These are phyloP conservation scores for Crotalaria pallida DNA, from an alignment of 306 rosid species.

Conservation along the genomic window DNA sequence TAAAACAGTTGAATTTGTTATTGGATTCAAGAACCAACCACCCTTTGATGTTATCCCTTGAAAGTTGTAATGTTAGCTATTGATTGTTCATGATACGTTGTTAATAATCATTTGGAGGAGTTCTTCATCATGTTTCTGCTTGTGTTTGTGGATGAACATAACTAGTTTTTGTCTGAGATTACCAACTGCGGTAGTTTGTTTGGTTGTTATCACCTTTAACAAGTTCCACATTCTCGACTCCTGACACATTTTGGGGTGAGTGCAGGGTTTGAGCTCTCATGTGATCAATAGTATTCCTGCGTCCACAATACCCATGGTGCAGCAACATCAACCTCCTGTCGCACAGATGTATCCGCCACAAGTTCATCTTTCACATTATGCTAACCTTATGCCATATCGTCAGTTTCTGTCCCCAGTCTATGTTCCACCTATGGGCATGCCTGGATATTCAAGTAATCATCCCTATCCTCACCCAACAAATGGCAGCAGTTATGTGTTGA, in stretches of 20 bases:
- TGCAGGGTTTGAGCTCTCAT: slow-evolving; percentile 64
- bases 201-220: not conserved
- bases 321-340: slow-evolving; percentile 77
- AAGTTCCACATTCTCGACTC: not conserved
- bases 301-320: slow-evolving; percentile 72
- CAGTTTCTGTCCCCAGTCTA: slow-evolving; percentile 87
- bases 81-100: not conserved
- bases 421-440: slow-evolving; percentile 97
- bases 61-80: not conserved
- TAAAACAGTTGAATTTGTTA: not conserved
- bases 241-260: slow-evolving; percentile 4
- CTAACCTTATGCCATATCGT: slow-evolving; percentile 89
- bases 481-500: slow-evolving; percentile 82
- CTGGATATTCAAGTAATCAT: slow-evolving; percentile 79
- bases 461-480: slow-evolving; percentile 88
- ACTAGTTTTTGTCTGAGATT: too few relatives aligned
- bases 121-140: not conserved
- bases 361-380: slow-evolving; percentile 85
- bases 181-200: not conserved
- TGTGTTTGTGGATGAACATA: not conserved
- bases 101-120: not conserved
- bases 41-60: not conserved
- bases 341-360: slow-evolving; percentile 98
- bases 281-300: slow-evolving; percentile 48
- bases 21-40: not conserved